Conservation (phyloP, 75 land plant species). For the Sequoiadendron giganteum region DNA sequence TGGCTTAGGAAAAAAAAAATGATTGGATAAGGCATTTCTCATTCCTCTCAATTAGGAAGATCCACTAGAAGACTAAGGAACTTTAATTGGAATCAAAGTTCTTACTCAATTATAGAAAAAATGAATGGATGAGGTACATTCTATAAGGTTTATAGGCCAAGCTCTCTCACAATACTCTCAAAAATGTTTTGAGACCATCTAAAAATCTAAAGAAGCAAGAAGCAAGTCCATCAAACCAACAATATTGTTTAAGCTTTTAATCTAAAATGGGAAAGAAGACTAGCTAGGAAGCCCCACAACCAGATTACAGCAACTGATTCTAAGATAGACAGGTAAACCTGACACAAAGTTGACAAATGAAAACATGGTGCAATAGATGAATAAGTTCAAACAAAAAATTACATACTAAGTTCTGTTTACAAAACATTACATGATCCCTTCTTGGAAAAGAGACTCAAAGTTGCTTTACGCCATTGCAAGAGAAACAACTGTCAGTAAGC, state of each 20-base stretch:
- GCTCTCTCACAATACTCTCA: not conserved
- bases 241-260: no score
- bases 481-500: no score
- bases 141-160: not conserved
- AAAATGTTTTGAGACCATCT: not conserved
- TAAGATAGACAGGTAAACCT: not conserved
- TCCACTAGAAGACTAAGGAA: no score
- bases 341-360: not conserved
- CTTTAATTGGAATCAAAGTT: no score
- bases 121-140: not conserved
- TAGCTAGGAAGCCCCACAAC: not conserved
- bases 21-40: no score
- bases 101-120: not conserved
- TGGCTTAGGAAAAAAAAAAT: no score
- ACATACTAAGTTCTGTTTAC: not conserved
- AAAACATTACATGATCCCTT: not conserved
- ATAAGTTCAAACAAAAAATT: no score
- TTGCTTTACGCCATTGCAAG: no score
- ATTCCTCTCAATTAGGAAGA: no score
- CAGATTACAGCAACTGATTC: not conserved
- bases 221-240: not conserved
- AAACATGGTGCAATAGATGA: not conserved
- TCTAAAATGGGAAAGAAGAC: not conserved
- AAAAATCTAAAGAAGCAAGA: no score
- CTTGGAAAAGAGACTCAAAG: not conserved